Evolutionary conservation across 768 basidiomycete species (phyloP), one percentile per base, ranked within the genome.

Genomic region (Russula earlei): DNA sequence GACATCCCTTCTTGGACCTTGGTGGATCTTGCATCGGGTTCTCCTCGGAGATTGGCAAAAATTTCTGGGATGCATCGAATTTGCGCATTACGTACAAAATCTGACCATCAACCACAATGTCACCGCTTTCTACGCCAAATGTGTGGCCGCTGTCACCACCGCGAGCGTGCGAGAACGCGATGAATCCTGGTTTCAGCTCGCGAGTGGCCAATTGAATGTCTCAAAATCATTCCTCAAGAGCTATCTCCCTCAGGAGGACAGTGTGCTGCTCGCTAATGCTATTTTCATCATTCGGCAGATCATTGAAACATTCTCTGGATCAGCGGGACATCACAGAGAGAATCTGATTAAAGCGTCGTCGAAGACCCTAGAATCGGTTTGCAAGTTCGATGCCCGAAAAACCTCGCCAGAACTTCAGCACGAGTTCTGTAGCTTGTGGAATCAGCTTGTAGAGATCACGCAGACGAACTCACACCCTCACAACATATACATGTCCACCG

Each of bases 151-250:
- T 0, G 41, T 47, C 38, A 52, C 41, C 14, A 40, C 48, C 7
- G 33, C 40, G 24, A 34, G 0, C 9, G 19, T 48, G 1, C 56
- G 17, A 17, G 38, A 52, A 14, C 45, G 19, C 19, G 56, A 57
- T 25, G 27, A 47, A 20, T 31, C 31, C 17, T 57, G 56, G 56
- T 36, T 19, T 14, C 37, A 48, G 19, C 50, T 57, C n/a, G 40
- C 40, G 10, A 34, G 12, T 6, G 17, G 34, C 40, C 49, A 46
- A 19, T 37, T 52, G 17, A 17, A n/a, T 2, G 14, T 24, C 2
- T 20, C 43, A 15, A 38, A 12, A 17, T 5, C 33, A 15, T 31
- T 37, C 42, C 14, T 37, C 15, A 31, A 7, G 0, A 4, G 31
- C 7, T 40, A 45, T 40, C 6, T 25, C 5, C 10, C 15, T 6